Evolutionary conservation across 768 basidiomycete species (phyloP).

Genomic region (Lactarius hengduanensis): DNA sequence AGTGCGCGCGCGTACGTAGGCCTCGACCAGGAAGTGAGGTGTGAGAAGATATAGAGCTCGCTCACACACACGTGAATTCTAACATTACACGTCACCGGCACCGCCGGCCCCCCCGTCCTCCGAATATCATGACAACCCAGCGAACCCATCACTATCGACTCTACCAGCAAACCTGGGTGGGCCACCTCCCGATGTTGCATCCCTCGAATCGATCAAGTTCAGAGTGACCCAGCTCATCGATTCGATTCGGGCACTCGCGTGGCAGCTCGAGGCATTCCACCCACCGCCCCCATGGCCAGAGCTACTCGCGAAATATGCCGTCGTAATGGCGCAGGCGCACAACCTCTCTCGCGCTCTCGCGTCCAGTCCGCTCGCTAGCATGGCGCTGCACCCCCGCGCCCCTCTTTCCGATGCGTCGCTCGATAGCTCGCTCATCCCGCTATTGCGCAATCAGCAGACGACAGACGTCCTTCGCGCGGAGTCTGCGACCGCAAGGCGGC

Average conservation of each 20-base stretch:
- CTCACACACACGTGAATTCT: constrained; percentile 25
- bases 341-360: constrained; percentile 67
- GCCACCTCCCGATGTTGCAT: constrained; percentile 16
- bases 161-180: constrained; percentile 18
- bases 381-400: constrained; percentile 63
- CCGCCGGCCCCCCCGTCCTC: not conserved
- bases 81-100: not conserved
- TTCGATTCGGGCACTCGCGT: constrained; percentile 62
- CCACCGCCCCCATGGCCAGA: constrained; percentile 72
- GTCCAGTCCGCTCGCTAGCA: constrained; percentile 57
- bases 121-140: constrained; percentile 14
- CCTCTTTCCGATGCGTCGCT: constrained; percentile 62
- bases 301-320: constrained; percentile 81
- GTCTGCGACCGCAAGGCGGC: constrained; percentile 66
- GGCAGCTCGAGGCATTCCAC: constrained; percentile 66
- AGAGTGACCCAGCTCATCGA: constrained; percentile 79
- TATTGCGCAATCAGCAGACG: constrained; percentile 79
- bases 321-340: constrained; percentile 79
- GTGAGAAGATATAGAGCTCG: not conserved
- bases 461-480: constrained; percentile 71
- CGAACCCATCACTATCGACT: not conserved
- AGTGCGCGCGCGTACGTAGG: not conserved
- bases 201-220: constrained; percentile 71
- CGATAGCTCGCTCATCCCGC: constrained; percentile 69
- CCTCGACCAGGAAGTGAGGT: not conserved